phyloP scores from a whole-genome alignment of 208 protist genomes.

The Crithidia bombi region DNA sequence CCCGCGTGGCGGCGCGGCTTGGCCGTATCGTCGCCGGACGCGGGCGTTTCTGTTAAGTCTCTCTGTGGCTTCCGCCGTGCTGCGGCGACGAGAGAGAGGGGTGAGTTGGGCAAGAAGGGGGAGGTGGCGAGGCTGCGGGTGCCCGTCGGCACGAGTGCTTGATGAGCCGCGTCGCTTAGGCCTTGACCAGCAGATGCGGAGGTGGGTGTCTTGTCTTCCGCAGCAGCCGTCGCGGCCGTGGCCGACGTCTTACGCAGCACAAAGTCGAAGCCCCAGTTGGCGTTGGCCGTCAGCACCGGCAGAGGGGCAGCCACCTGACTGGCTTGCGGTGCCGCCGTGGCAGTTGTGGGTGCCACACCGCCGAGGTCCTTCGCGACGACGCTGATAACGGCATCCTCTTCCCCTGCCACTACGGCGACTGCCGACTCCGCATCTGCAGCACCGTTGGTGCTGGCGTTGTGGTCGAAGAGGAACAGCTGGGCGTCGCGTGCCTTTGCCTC shows the following conservation, averaged over 20 bases:
- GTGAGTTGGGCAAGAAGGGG: neutral
- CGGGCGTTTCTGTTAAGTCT: neutral
- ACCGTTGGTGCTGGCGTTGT: neutral
- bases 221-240: neutral
- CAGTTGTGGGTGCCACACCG: neutral
- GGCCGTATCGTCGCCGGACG: neutral
- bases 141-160: neutral
- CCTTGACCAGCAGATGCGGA: neutral
- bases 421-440: neutral
- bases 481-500: conserved; percentile 58
- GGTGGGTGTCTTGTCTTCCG: neutral
- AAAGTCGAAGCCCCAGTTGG: conserved; percentile 66
- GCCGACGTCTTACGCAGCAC: conserved; percentile 54
- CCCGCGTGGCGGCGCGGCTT: neutral
- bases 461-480: conserved; percentile 55
- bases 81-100: neutral
- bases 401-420: neutral
- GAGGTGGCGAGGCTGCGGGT: conserved; percentile 3
- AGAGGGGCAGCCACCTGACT: neutral
- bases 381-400: neutral
- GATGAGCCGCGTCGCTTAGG: no score
- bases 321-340: neutral
- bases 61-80: neutral
- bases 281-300: neutral
- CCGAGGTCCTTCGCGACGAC: neutral